Evolutionary conservation across 2,329 filamentous ascomycete genomes (phyloP), one percentile per base, ranked within the genome.

Genomic region (Colletotrichum zoysiae): DNA sequence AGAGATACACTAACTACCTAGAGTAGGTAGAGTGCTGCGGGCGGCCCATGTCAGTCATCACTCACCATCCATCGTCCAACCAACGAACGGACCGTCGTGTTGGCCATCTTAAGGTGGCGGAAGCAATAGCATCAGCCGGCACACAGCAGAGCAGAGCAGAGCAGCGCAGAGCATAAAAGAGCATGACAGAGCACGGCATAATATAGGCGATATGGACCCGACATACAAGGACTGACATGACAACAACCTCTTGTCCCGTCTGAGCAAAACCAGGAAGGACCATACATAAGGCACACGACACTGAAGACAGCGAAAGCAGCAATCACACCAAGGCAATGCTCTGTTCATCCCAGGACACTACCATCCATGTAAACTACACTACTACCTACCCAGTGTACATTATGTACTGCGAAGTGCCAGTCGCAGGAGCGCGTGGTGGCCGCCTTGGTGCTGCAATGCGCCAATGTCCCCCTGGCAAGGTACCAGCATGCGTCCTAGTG

Each of bases 401-500:
- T 4, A 30, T 30, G 30, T 30, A 5, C 30, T 30, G 30, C 30
- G 3, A 42, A 44, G n/a, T 59, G 35, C 56, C 18, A 26, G 55
- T 42, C 20, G 55, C 53, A 46, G 53, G 64, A 51, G 50, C 63
- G 64, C 64, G 65, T 69, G 53, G 69, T 64, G 50, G 69, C 60
- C 35, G 30, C 30, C 58, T 58, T 38, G 60, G 59, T 60, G 67
- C 53, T 46, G 55, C 69, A 55, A 33, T 67, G 50, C 56, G 50
- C 63, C 51, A 67, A 62, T 61, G 38, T 66, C 40, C 50, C 50
- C 64, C 42, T 59, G 40, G 55, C 55, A 20, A 48, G 58, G 26
- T 38, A 4, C 20, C 35, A 60, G 44, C 20, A 35, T 60, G 30
- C 26, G 18, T 60, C 6, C 7, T 18, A 30, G 38, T 26, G 12